These are phyloP conservation scores for Grosmannia penicillata DNA, from an alignment of 2,329 filamentous ascomycete genomes.

Conservation along the genomic window DNA sequence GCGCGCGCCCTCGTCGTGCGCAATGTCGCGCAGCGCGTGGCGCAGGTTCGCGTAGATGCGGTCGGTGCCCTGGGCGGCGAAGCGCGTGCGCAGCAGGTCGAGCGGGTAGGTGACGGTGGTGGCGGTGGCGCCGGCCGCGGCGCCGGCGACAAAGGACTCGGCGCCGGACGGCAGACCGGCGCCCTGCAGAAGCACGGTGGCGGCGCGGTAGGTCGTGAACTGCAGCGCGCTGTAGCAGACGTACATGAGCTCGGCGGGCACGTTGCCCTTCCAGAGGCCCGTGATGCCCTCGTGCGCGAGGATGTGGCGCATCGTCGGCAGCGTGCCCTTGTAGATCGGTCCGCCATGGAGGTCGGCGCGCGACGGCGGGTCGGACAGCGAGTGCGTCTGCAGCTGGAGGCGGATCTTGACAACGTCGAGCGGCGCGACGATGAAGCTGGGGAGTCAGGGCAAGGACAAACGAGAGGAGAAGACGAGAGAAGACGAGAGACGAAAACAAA, in stretches of 20 bases:
- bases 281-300: slow-evolving; percentile 67
- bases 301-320: slow-evolving; percentile 64
- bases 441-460: slow-evolving; percentile 2
- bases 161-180: slow-evolving; percentile 45
- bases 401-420: slow-evolving; percentile 98
- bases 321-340: slow-evolving; percentile 56
- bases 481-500: background rate
- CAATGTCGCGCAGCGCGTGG: slow-evolving; percentile 58
- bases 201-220: slow-evolving; percentile 74
- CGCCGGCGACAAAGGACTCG: slow-evolving; percentile 73
- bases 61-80: slow-evolving; percentile 80
- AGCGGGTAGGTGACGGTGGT: slow-evolving; percentile 82
- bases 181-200: slow-evolving; percentile 49
- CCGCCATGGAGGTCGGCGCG: slow-evolving; percentile 31
- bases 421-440: slow-evolving; percentile 80
- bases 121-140: slow-evolving; percentile 65
- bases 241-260: slow-evolving; percentile 90
- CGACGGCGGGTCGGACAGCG: slow-evolving; percentile 58
- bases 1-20: slow-evolving; percentile 52
- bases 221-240: slow-evolving; percentile 79
- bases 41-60: slow-evolving; percentile 63
- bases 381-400: slow-evolving; percentile 82
- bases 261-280: slow-evolving; percentile 92
- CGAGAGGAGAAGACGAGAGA: background rate
- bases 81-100: slow-evolving; percentile 83